phyloP scores from a whole-genome alignment of 2,329 filamentous ascomycete genomes.

The Whalleya microplaca region DNA sequence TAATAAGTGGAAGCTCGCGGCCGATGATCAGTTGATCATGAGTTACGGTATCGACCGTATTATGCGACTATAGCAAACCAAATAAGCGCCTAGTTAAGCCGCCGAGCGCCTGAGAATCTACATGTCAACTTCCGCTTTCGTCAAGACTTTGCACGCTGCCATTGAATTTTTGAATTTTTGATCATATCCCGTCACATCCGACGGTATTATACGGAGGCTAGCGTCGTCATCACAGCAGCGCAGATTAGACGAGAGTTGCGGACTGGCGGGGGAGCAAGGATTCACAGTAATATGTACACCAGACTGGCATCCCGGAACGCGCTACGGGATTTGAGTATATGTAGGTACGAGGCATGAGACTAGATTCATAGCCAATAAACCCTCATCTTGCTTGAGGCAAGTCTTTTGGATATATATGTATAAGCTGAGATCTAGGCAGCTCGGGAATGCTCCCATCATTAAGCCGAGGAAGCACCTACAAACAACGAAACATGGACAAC shows the following conservation, averaged over 20 bases:
- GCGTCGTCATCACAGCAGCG: neutral
- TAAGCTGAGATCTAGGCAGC: neutral
- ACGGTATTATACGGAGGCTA: slow-evolving; percentile 2
- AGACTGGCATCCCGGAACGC: neutral
- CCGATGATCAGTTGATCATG: slow-evolving; percentile 18
- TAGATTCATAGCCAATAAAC: neutral
- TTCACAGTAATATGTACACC: neutral
- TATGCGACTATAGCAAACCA: slow-evolving; percentile 1
- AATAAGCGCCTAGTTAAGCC: neutral
- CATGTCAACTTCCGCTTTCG: too few species aligned
- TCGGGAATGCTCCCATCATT: too few species aligned
- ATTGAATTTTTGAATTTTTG: neutral
- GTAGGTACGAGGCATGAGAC: too few species aligned
- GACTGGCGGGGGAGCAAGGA: neutral
- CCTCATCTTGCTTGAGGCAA: neutral
- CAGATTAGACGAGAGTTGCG: neutral
- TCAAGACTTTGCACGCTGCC: neutral
- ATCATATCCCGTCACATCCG: neutral
- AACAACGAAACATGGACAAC: too few species aligned
- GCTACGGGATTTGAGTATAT: neutral
- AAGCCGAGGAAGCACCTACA: too few species aligned
- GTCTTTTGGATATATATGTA: neutral
- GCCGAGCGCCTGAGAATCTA: neutral
- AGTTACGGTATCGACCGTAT: neutral
- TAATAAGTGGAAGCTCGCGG: neutral